Evolutionary conservation across 1,284 basidiomycete genomes (phyloP).

Genomic region (Cutaneotrichosporon dermatis): DNA sequence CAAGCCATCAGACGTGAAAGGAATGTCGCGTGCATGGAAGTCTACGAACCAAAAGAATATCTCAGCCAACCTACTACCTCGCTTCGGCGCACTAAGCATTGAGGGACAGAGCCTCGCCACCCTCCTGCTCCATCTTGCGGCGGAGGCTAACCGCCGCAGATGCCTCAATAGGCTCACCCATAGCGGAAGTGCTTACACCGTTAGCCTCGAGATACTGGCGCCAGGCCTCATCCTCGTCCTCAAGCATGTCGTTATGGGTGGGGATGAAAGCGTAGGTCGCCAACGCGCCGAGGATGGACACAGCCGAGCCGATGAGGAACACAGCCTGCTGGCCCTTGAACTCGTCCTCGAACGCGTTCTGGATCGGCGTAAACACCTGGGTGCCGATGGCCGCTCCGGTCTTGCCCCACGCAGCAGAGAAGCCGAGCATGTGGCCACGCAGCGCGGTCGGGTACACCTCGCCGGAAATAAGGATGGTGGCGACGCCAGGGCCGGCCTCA

Average conservation of each 20-base stretch:
- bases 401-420: conserved; percentile 63
- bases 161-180: conserved; percentile 15
- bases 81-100: too few species aligned
- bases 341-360: conserved; percentile 18
- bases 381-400: conserved; percentile 55
- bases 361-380: conserved; percentile 37
- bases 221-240: conserved; percentile 26
- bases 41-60: too few species aligned
- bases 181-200: conserved; percentile 11
- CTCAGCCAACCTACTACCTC: too few species aligned
- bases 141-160: neutral
- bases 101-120: too few species aligned
- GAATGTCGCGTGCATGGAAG: too few species aligned
- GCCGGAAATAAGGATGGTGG: conserved; percentile 37
- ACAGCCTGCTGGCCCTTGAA: conserved; percentile 32
- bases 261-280: conserved; percentile 27
- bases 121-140: neutral
- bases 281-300: conserved; percentile 26
- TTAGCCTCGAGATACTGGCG: conserved; percentile 24
- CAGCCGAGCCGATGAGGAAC: conserved; percentile 29
- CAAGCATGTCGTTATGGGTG: conserved; percentile 18
- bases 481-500: conserved; percentile 45
- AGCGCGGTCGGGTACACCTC: conserved; percentile 62
- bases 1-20: too few species aligned
- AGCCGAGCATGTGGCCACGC: conserved; percentile 63